Evolutionary conservation across 148 eudicot genomes (phyloP), one percentile per base, ranked within the genome.

Genomic region (Fagopyrum esculentum): DNA sequence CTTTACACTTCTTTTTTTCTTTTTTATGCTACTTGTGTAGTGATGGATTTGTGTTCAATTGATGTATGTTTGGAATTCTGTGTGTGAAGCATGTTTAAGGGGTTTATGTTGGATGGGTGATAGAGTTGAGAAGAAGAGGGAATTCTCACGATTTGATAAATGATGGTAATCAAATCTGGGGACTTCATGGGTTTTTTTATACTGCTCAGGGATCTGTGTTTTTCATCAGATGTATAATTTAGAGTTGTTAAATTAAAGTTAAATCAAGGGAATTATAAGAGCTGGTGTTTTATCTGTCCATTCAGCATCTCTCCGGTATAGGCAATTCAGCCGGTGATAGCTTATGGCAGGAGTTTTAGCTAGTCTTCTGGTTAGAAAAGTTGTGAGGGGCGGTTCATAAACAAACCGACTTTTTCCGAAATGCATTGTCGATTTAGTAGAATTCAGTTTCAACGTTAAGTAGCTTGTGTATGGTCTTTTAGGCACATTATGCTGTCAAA

Each of bases 21-120:
- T 45, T 46, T 19, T 3, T 5, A 26, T 47, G 15, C 43, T 69
- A 19, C 2, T 75, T 40, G 56, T 48, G 77, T 79, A 64, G 70
- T 64, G 70, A 40, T 64, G 70, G 70, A 64, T 64, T 64, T 40
- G 70, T 64, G 70, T 40, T 64, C 45, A 40, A 64, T 64, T 64
- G 70, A 64, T 63, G 30, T 22, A 17, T n/a, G 17, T 56, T 56
- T 56, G 61, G 61, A 63, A 63, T 63, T 13, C 63, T 57, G 1
- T 57, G 63, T 6, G 29, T 17, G 63, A 57, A 57, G 63, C 10
- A 57, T 57, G 22, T 19, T 30, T 19, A 11, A 9, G 11, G 47
- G 71, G 47, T 43, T 15, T 66, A 15, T 35, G 47, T 40, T 66
- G 47, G 43, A 12, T 43, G 40, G 47, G 6, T 40, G 47, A 66